A percentile compares a stretch with the other conserved stretches of the same genome.
Evolutionary conservation across 441 rosid genomes (phyloP).

Genomic region (Gossypium davidsonii): DNA sequence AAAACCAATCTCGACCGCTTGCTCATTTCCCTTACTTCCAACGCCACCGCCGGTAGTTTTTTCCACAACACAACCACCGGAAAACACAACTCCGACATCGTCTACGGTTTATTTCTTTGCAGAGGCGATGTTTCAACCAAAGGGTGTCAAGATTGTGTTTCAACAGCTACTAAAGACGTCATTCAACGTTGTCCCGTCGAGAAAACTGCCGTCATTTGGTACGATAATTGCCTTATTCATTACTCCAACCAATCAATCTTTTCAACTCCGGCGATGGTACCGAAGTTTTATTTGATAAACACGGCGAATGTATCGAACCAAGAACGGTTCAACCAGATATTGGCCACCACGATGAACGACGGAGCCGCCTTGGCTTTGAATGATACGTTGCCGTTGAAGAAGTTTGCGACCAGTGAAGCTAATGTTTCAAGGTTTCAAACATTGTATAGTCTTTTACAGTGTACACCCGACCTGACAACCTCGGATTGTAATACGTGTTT

Average conservation of each 20-base stretch:
- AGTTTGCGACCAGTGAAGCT: neutral
- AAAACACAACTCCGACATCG: slow-evolving; percentile 3
- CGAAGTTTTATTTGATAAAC: rapidly evolving
- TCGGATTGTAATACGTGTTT: slow-evolving; percentile 36
- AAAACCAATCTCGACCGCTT: slow-evolving; percentile 23
- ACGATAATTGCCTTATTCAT: slow-evolving; percentile 35
- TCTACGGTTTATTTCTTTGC: slow-evolving; percentile 26
- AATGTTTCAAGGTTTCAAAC: slow-evolving; percentile 7
- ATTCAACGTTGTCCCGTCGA: slow-evolving; percentile 27
- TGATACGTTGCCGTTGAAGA: neutral
- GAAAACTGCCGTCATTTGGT: slow-evolving; percentile 31
- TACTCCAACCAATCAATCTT: slow-evolving; percentile 22
- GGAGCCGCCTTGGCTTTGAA: neutral
- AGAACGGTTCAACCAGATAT: neutral
- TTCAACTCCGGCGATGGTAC: neutral
- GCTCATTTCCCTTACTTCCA: slow-evolving; percentile 35
- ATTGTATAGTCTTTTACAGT: slow-evolving; percentile 38
- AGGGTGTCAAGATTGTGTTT: slow-evolving; percentile 26
- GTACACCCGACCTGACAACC: slow-evolving; percentile 42
- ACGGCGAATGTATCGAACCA: neutral
- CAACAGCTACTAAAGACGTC: slow-evolving; percentile 22
- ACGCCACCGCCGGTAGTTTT: slow-evolving; percentile 10
- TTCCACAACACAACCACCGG: slow-evolving; percentile 21
- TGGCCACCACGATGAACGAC: neutral
- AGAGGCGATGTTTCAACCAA: slow-evolving; percentile 26